Evolutionary conservation across 108 stramenopile species (phyloP), one percentile per base, ranked within the genome.

Genomic region (Heterococcus sp.): DNA sequence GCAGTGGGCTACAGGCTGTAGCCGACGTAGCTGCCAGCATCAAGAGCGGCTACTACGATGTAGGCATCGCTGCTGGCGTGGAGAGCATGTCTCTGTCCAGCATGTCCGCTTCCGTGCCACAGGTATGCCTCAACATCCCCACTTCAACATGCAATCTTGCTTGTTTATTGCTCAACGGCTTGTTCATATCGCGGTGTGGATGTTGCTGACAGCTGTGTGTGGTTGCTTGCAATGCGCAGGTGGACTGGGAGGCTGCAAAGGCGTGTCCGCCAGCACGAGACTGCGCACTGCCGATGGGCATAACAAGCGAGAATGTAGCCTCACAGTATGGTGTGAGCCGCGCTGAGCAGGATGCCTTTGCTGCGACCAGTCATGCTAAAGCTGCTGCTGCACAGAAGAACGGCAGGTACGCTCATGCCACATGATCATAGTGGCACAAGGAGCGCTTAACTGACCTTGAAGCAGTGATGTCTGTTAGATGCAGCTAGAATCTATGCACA

Each of bases 301-400:
- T 93, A 27, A 98, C 97, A 2, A 92, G 91, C 71, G 97, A 98
- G 85, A 95, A 94, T 79, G 95, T 98, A 2, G 90, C 93, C 0
- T 79, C 88, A 31, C 82, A 89, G 72, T 96, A 90, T 74, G 79
- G 88, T 29, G 69, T 87, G 36, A 34, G 40, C 30, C 75, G 92
- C 37, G 84, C 92, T n/a, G 74, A 75, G 31, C 80, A 88, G 35
- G 97, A 98, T 87, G 73, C 83, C 68, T 94, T 96, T 74, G 94
- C 95, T 0, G 92, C 90, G 0, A 69, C 76, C 80, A 92, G 92
- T 21, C 97, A 98, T 81, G 72, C 83, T 67, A 94, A 92, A 85
- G 97, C 97, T 27, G 88, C 88, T 2, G 71, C 35, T 2, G 97
- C 97, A 2, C 92, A 92, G 81, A 63, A 82, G 32, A 32, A 36